Evolutionary conservation across 177 flowering plant genomes (phyloP).

Genomic region (Tripterygium wilfordii): DNA sequence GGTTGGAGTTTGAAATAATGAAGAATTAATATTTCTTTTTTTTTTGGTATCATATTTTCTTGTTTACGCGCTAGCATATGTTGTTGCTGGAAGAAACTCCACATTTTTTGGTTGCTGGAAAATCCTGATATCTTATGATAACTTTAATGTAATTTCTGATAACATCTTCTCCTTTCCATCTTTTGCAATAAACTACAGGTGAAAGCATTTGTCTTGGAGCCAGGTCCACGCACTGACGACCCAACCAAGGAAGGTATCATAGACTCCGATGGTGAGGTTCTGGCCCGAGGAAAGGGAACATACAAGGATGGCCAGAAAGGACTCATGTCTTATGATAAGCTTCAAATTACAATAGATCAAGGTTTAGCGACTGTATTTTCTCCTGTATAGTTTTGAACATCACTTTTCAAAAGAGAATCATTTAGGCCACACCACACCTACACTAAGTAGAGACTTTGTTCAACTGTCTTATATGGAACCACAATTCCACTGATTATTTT

Average conservation of each 20-base stretch:
- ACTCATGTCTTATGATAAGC: slow-evolving; percentile 65
- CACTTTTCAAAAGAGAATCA: no score
- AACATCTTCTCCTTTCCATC: background rate
- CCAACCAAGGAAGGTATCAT: slow-evolving; percentile 82
- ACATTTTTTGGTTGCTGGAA: no score
- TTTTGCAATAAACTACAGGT: slow-evolving; percentile 44
- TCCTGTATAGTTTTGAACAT: no score
- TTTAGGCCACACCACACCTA: no score
- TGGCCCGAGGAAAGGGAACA: slow-evolving; percentile 80
- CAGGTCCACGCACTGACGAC: slow-evolving; percentile 53
- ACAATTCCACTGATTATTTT: no score
- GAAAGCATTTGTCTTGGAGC: slow-evolving; percentile 76
- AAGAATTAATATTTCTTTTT: background rate
- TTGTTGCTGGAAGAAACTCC: no score
- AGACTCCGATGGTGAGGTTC: slow-evolving; percentile 91
- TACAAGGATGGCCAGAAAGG: slow-evolving; percentile 46
- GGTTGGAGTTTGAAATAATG: slow-evolving; percentile 27
- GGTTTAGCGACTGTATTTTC: slow-evolving; percentile 85
- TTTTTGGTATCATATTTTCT: background rate
- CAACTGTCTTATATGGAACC: no score
- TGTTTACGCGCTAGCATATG: no score
- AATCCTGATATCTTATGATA: no score
- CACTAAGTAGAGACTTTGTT: no score
- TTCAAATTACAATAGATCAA: slow-evolving; percentile 69
- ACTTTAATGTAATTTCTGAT: no score